Conservation (phyloP, 2,329 filamentous ascomycete species). For the Fusarium sp. region DNA sequence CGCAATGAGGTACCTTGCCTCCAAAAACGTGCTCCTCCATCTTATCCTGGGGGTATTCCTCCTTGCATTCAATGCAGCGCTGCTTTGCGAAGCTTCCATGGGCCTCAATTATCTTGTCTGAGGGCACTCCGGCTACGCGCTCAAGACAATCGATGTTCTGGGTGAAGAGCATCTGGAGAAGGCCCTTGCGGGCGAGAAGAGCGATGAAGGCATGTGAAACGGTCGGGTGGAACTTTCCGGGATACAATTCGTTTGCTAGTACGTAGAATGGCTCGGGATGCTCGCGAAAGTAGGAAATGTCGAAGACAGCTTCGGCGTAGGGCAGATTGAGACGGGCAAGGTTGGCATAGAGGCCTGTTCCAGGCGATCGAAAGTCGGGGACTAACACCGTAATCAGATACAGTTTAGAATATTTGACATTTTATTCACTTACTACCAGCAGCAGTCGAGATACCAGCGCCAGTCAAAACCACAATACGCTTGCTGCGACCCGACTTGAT, state of each 20-base stretch:
- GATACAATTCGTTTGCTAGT: slow-evolving; percentile 91
- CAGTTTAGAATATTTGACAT: neutral
- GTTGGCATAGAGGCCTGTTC: slow-evolving; percentile 94
- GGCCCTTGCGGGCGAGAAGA: slow-evolving; percentile 80
- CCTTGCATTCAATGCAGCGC: slow-evolving; percentile 89
- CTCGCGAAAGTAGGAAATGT: slow-evolving; percentile 86
- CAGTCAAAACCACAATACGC: slow-evolving; percentile 87
- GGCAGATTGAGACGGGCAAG: slow-evolving; percentile 87
- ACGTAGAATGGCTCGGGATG: slow-evolving; percentile 93
- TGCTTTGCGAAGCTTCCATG: slow-evolving; percentile 95
- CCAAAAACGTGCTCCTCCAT: slow-evolving; percentile 78
- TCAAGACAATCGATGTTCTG: slow-evolving; percentile 99
- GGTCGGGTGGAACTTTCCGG: slow-evolving; percentile 88
- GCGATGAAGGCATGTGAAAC: slow-evolving; percentile 90
- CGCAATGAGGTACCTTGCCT: slow-evolving; percentile 78
- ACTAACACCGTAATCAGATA: slow-evolving; percentile 62
- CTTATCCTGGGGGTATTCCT: slow-evolving; percentile 74
- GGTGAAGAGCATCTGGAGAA: slow-evolving; percentile 89
- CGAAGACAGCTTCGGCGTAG: slow-evolving; percentile 92
- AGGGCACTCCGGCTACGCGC: slow-evolving; percentile 84
- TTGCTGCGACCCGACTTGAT: slow-evolving; percentile 76
- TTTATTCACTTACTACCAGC: slow-evolving; percentile 65
- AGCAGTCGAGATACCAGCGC: slow-evolving; percentile 86
- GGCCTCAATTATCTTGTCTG: slow-evolving; percentile 86
- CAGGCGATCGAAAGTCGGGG: slow-evolving; percentile 93